These are phyloP conservation scores for Pisolithus thermaeus DNA, from an alignment of 1,284 basidiomycete genomes.

Conservation along the genomic window DNA sequence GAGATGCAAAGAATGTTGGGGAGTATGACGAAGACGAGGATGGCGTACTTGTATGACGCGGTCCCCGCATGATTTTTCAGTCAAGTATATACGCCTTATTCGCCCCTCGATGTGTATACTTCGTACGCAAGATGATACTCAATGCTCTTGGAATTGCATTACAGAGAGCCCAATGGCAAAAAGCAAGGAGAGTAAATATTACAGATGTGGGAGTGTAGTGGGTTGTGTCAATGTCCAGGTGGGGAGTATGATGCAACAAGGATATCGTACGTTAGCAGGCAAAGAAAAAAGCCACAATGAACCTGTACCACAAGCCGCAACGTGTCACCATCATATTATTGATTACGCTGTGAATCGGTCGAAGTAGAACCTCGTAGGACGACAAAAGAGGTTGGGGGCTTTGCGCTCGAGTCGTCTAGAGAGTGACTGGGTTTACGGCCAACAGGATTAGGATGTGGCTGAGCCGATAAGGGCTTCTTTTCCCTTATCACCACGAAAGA, in stretches of 20 bases:
- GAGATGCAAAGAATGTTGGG: conserved; percentile 32
- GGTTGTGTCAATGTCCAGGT: conserved; percentile 21
- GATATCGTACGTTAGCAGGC: conserved; percentile 7
- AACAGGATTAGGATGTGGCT: conserved; percentile 16
- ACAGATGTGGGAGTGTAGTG: conserved; percentile 22
- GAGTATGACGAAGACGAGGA: conserved; percentile 17
- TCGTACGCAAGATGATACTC: too few relatives aligned
- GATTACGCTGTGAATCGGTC: conserved; percentile 9
- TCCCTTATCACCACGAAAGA: conserved; percentile 71
- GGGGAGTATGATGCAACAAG: conserved; percentile 14
- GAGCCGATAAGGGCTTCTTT: conserved; percentile 34
- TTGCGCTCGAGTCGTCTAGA: conserved; percentile 22
- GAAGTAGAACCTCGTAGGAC: conserved; percentile 26
- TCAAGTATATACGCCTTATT: not conserved
- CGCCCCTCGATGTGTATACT: not conserved
- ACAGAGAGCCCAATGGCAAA: conserved; percentile 19
- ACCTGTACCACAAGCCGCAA: too few relatives aligned
- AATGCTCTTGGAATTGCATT: conserved; percentile 3
- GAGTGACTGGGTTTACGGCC: conserved; percentile 25
- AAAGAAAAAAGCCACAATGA: too few relatives aligned
- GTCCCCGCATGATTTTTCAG: not conserved
- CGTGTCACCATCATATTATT: not conserved
- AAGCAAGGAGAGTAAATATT: conserved; percentile 22
- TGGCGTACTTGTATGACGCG: conserved; percentile 21
- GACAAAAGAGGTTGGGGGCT: conserved; percentile 26